Percentiles rank a stretch among this genome's conserved stretches.
Conservation (phyloP, 2,329 filamentous ascomycete genomes). For the Trichoderma breve region DNA sequence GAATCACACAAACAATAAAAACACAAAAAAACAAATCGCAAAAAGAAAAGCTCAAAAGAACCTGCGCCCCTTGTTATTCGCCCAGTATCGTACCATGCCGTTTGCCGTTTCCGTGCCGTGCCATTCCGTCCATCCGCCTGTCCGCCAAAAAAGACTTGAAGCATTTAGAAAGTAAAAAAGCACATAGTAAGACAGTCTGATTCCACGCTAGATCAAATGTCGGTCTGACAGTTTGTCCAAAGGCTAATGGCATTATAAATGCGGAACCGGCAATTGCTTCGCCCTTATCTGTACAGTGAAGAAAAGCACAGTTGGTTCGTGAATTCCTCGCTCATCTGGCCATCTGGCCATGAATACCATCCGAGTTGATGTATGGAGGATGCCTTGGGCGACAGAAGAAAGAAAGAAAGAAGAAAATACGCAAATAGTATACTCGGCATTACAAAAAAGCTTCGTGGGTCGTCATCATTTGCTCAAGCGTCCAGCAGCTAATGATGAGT, state of each 20-base stretch:
- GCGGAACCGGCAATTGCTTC: neutral
- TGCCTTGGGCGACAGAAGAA: neutral
- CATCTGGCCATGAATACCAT: neutral
- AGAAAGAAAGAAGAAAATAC: neutral
- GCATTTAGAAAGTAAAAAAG: slow-evolving; percentile 17
- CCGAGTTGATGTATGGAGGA: neutral
- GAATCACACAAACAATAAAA: slow-evolving; percentile 17
- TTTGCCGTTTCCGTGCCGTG: neutral
- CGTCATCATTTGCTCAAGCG: neutral
- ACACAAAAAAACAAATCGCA: neutral
- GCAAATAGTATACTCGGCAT: neutral
- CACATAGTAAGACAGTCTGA: slow-evolving; percentile 10
- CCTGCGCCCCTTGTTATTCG: slow-evolving; percentile 5
- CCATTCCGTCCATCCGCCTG: neutral
- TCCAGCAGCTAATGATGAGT: neutral
- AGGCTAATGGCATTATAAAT: neutral
- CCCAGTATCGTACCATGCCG: neutral
- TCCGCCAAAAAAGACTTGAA: slow-evolving; percentile 18
- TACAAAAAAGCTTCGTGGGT: slow-evolving; percentile 2
- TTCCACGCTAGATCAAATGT: slow-evolving; percentile 5
- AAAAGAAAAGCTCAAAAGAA: neutral
- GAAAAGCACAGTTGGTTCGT: neutral
- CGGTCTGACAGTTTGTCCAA: neutral
- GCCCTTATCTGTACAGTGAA: neutral
- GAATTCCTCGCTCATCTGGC: neutral